Percentiles rank a stretch among this genome's conserved stretches.
Evolutionary conservation across 2,329 filamentous ascomycete genomes (phyloP).

Genomic region (Hawksworthiomyces lignivorus): DNA sequence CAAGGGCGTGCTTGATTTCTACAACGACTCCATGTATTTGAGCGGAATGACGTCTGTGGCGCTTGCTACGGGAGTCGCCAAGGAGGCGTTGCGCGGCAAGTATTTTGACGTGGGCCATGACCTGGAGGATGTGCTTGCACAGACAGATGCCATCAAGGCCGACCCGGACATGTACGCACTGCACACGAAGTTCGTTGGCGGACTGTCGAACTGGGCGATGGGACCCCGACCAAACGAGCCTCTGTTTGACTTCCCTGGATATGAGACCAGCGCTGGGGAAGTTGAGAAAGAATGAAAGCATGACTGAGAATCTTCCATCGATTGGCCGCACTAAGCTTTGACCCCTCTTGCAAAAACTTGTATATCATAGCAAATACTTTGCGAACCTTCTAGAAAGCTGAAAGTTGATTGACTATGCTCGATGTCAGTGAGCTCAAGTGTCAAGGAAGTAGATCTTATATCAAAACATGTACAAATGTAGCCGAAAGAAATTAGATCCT

Average conservation of each 20-base stretch:
- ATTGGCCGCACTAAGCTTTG: no score
- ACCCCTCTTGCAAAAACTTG: no score
- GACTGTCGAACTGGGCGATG: conserved; percentile 9
- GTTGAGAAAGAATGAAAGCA: no score
- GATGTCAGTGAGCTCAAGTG: no score
- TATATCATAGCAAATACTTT: no score
- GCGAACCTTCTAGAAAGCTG: no score
- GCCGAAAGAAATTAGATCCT: no score
- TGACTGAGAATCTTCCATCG: no score
- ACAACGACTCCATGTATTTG: conserved; percentile 25
- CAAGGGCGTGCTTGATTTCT: conserved; percentile 18
- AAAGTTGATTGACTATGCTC: no score
- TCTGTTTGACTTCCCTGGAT: conserved; percentile 14
- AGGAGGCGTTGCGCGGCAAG: conserved; percentile 18
- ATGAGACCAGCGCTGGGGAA: no score
- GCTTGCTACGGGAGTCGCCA: conserved; percentile 21
- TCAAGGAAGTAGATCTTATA: no score
- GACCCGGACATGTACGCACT: conserved; percentile 19
- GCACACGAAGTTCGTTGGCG: conserved; percentile 21
- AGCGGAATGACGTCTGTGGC: conserved; percentile 26
- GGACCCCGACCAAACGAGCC: conserved; percentile 9
- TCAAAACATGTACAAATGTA: no score
- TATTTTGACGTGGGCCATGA: conserved; percentile 25
- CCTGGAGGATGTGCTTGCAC: conserved; percentile 21
- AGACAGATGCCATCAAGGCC: conserved; percentile 15